Percentiles rank a stretch among this genome's conserved stretches.
Evolutionary conservation across 2,329 filamentous ascomycete species (phyloP).

Genomic region (Geosmithia putterillii): DNA sequence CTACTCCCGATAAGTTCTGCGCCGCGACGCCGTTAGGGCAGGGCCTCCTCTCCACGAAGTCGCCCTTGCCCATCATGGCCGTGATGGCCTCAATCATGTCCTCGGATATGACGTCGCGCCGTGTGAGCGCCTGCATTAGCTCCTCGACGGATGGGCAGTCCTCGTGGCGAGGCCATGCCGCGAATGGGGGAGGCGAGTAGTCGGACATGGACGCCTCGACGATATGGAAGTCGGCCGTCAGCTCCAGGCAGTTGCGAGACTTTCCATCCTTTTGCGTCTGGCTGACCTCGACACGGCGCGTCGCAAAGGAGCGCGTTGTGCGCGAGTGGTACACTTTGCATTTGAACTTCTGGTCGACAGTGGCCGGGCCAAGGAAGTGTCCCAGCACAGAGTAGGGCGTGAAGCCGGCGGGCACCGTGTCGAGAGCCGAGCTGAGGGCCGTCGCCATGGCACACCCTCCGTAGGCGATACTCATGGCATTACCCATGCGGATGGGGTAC

Average conservation of each 20-base stretch:
- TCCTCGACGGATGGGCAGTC: slow-evolving; percentile 10
- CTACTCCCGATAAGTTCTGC: slow-evolving; percentile 28
- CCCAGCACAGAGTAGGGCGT: slow-evolving; percentile 32
- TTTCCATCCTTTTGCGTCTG: slow-evolving; percentile 24
- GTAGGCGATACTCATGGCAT: slow-evolving; percentile 23
- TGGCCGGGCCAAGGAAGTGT: slow-evolving; percentile 31
- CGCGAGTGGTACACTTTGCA: slow-evolving; percentile 22
- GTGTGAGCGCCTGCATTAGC: slow-evolving; percentile 6
- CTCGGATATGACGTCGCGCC: slow-evolving; percentile 11
- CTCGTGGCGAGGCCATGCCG: slow-evolving; percentile 8
- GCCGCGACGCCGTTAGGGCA: slow-evolving; percentile 25
- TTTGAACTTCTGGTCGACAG: slow-evolving; percentile 22
- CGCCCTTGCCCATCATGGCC: slow-evolving; percentile 11
- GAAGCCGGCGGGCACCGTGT: slow-evolving; percentile 21
- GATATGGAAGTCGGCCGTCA: slow-evolving; percentile 33
- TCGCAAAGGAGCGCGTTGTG: slow-evolving; percentile 33
- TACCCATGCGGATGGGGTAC: slow-evolving; percentile 17
- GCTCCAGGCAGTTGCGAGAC: slow-evolving; percentile 24
- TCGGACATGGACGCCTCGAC: slow-evolving; percentile 20
- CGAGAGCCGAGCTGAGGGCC: slow-evolving; percentile 26
- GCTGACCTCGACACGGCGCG: slow-evolving; percentile 29
- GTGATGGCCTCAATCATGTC: slow-evolving; percentile 8
- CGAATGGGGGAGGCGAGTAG: slow-evolving; percentile 23
- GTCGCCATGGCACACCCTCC: slow-evolving; percentile 29
- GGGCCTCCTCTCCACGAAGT: slow-evolving; percentile 23